Conservation (phyloP, 1,284 basidiomycete genomes). For the Flammula alnicola region DNA sequence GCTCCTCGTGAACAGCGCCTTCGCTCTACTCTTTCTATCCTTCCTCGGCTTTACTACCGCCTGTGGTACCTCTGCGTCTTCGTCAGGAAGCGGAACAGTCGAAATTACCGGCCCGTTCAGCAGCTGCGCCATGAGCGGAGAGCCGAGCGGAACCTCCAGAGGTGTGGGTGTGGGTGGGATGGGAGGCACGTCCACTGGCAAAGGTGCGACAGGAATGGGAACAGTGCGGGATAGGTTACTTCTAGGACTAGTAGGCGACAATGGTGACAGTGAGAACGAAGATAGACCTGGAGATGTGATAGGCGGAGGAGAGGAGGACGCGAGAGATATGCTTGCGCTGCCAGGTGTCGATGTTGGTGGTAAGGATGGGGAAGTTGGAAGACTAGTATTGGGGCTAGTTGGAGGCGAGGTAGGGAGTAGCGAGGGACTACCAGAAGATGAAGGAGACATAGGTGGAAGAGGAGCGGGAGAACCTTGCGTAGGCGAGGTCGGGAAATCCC, state of each 20-base stretch:
- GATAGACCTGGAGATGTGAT: neutral
- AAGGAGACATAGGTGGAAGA: slow-evolving; percentile 15
- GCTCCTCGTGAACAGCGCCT: slow-evolving; percentile 16
- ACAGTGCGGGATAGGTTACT: slow-evolving; percentile 1
- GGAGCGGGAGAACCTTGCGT: slow-evolving; percentile 16
- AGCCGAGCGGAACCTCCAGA: slow-evolving; percentile 19
- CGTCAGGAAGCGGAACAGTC: slow-evolving; percentile 27
- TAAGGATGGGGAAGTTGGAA: neutral
- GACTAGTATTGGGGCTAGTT: neutral
- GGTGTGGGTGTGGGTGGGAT: slow-evolving; percentile 8
- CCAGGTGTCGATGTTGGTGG: neutral
- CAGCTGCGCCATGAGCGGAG: slow-evolving; percentile 25
- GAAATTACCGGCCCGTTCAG: slow-evolving; percentile 24
- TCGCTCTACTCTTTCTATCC: slow-evolving; percentile 9
- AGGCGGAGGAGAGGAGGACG: too few species aligned
- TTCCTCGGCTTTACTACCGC: slow-evolving; percentile 5
- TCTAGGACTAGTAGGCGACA: neutral
- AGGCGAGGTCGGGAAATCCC: slow-evolving; percentile 43
- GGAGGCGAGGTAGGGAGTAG: neutral
- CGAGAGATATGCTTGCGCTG: neutral
- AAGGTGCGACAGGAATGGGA: slow-evolving; percentile 15
- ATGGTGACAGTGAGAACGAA: slow-evolving; percentile 2
- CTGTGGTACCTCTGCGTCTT: slow-evolving; percentile 4
- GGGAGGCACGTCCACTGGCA: slow-evolving; percentile 12
- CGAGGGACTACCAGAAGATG: slow-evolving; percentile 4